Conservation (phyloP, 2,329 filamentous ascomycete species). For the Hypoxylon sp. region DNA sequence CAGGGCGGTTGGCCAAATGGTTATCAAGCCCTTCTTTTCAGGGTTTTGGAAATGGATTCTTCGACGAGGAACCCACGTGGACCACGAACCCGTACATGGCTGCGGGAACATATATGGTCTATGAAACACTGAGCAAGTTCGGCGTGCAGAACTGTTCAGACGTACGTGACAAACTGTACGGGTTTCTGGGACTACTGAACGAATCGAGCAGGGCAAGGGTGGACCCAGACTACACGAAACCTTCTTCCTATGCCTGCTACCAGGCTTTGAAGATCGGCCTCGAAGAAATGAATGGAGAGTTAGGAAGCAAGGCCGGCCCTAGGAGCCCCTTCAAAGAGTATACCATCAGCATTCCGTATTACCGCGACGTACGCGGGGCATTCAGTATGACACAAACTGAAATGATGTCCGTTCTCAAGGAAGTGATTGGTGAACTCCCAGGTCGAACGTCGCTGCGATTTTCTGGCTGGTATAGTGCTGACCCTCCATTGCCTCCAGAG, state of each 20-base stretch:
- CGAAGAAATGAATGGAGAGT: slow-evolving; percentile 18
- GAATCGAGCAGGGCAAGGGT: slow-evolving; percentile 43
- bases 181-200: slow-evolving; percentile 35
- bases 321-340: too few relatives aligned
- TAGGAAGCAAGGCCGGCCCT: too few relatives aligned
- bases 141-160: slow-evolving; percentile 33
- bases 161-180: slow-evolving; percentile 38
- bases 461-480: too few relatives aligned
- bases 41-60: slow-evolving; percentile 17
- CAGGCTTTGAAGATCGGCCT: slow-evolving; percentile 70
- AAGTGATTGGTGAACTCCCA: too few relatives aligned
- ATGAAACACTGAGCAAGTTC: slow-evolving; percentile 25
- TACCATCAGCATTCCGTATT: too few relatives aligned
- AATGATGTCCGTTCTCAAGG: too few relatives aligned
- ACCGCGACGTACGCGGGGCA: too few relatives aligned
- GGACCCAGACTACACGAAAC: slow-evolving; percentile 62
- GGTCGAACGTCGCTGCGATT: too few relatives aligned
- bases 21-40: slow-evolving; percentile 11
- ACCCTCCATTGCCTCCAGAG: too few relatives aligned
- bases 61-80: slow-evolving; percentile 22
- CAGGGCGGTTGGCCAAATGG: slow-evolving; percentile 9
- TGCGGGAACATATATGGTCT: slow-evolving; percentile 17
- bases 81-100: slow-evolving; percentile 5
- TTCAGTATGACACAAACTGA: too few relatives aligned
- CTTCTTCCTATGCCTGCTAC: slow-evolving; percentile 76